Percentiles rank a stretch among this genome's conserved stretches.
phyloP scores from a whole-genome alignment of 2,329 filamentous ascomycete species.

The Diplodia corticola region DNA sequence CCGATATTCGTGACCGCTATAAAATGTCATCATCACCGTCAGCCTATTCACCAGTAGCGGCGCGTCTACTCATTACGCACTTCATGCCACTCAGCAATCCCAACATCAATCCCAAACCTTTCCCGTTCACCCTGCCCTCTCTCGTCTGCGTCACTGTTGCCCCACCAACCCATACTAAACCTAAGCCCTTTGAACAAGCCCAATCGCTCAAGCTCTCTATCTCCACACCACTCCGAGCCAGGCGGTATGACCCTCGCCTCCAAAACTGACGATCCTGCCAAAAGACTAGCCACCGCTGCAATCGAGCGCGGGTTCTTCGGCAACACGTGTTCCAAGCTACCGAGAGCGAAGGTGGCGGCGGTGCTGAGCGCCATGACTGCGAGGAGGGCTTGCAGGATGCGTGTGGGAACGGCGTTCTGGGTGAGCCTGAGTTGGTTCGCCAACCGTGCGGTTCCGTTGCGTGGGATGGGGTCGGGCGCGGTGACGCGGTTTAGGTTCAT shows the following conservation, averaged over 20 bases:
- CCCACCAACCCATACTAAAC: background rate
- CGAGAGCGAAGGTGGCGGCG: background rate
- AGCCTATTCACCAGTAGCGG: no score
- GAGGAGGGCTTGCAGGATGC: background rate
- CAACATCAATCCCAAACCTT: background rate
- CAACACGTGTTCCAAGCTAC: background rate
- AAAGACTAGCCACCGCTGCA: background rate
- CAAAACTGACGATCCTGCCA: background rate
- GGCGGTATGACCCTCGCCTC: background rate
- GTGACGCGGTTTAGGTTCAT: background rate
- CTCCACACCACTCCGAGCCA: background rate
- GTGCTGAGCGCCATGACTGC: background rate
- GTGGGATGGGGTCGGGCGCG: background rate
- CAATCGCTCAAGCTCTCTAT: background rate
- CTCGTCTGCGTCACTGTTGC: background rate
- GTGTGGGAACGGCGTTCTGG: background rate
- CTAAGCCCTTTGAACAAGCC: background rate
- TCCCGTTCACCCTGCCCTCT: background rate
- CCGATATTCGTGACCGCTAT: no score
- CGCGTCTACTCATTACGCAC: background rate
- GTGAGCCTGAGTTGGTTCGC: background rate
- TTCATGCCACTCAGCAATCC: background rate
- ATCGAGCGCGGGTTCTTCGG: background rate
- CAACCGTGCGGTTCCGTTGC: background rate
- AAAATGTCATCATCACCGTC: no score